Base-by-base conservation (phyloP, 1,284 basidiomycete genomes). In the Cryptococcus sp. region DNA sequence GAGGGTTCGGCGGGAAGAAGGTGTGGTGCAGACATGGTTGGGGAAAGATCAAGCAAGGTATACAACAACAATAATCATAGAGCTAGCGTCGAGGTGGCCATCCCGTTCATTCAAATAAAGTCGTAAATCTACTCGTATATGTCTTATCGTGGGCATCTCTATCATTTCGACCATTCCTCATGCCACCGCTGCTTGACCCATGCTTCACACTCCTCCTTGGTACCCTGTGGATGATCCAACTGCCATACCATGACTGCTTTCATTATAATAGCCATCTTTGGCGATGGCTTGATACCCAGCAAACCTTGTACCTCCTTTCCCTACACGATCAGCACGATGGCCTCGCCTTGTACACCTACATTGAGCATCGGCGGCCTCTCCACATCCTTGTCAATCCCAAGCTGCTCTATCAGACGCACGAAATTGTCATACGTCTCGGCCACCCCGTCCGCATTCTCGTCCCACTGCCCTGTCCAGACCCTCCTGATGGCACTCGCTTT, bases 171-270 rank as follows among this genome's bases (percentile, higher is more conserved):
- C 28, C 28, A 31, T 7, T 31, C 28, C 7, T 31, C 14, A 14
- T 7, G 7, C 69, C 69, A 71, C 47, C 49, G 37, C n/a, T 43
- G 41, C 38, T 52, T 43, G 4, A 97, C 71, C 87, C 87, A 94
- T 21, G 65, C 65, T 25, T 77, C 68, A 63, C 87, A 89, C 7
- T 83, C 80, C 4, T 82, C 83, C 60, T 80, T 80, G 1, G 80
- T 80, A 0, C 77, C 78, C 2, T 75, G 62, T 0, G 90, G 87
- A 65, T 90, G 74, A 32, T 81, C 82, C 11, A 95, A 77, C 65
- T 92, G 89, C 87, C 88, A 94, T 53, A 82, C 80, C 21, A 87
- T 67, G 35, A 94, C 77, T 33, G 77, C 78, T 18, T 77, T 72
- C n/a, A 87, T 75, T 18, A 85, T 78, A 22, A 77, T 70, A 24